A percentile compares a stretch with the other conserved stretches of the same genome.
Evolutionary conservation across 2,329 filamentous ascomycete genomes (phyloP).

Genomic region (Calonectria henricotiae): DNA sequence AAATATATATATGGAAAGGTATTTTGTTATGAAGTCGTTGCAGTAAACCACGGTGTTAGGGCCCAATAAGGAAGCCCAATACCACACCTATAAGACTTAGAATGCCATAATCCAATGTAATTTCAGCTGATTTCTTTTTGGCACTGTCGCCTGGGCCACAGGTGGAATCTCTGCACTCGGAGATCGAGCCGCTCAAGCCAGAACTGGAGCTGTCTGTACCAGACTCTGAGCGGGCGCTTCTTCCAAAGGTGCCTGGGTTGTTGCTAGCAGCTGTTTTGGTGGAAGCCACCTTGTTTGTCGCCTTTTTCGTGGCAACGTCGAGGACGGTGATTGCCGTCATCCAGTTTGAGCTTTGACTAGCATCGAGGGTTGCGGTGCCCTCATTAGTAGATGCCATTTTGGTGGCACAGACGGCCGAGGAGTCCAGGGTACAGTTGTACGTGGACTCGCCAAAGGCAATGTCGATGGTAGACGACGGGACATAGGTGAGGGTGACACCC

Average conservation of each 20-base stretch:
- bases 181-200: background rate
- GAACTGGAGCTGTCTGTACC: background rate
- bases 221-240: background rate
- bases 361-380: constrained; percentile 37
- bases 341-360: constrained; percentile 38
- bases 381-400: background rate
- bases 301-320: constrained; percentile 27
- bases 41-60: constrained; percentile 1
- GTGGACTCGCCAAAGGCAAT: constrained; percentile 40
- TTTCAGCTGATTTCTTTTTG: background rate
- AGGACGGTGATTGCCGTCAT: constrained; percentile 48
- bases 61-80: constrained; percentile 26
- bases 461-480: constrained; percentile 27
- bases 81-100: constrained; percentile 34
- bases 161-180: background rate
- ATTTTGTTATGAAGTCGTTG: too few relatives aligned
- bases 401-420: constrained; percentile 41
- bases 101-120: constrained; percentile 22
- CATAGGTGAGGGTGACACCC: constrained; percentile 45
- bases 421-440: constrained; percentile 41
- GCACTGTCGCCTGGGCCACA: too few relatives aligned
- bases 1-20: too few relatives aligned
- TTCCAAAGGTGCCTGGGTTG: background rate
- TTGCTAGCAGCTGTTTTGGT: constrained; percentile 34
- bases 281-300: constrained; percentile 21